Conservation (phyloP, 2,329 filamentous ascomycete genomes). For the Aspergillus felis region DNA sequence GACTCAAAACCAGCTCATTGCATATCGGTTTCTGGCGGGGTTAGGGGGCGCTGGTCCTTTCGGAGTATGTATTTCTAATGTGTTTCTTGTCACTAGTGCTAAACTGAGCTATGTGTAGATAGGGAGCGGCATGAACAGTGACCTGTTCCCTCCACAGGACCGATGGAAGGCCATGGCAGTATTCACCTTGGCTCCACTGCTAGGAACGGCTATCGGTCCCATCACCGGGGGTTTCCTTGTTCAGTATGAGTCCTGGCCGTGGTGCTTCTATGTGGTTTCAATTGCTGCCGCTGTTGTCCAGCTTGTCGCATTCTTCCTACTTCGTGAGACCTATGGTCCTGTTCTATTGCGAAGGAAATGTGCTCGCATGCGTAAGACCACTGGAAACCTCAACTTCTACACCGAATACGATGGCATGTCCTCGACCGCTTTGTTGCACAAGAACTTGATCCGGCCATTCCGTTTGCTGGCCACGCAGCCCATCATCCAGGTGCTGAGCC, state of each 20-base stretch:
- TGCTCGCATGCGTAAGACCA: constrained; percentile 44
- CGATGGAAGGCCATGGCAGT: constrained; percentile 60
- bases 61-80: constrained; percentile 50
- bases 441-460: constrained; percentile 53
- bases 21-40: not conserved
- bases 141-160: constrained; percentile 59
- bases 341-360: constrained; percentile 56
- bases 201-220: constrained; percentile 63
- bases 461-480: constrained; percentile 55
- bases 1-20: not conserved
- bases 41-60: constrained; percentile 8
- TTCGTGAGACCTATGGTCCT: constrained; percentile 63
- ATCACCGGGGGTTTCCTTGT: constrained; percentile 63
- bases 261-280: constrained; percentile 66
- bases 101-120: constrained; percentile 24
- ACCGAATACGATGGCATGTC: constrained; percentile 35
- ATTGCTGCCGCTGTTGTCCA: constrained; percentile 60
- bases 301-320: constrained; percentile 55
- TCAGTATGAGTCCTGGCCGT: constrained; percentile 62
- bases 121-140: constrained; percentile 49
- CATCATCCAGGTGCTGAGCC: constrained; percentile 53
- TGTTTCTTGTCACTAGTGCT: constrained; percentile 11
- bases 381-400: constrained; percentile 30
- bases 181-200: constrained; percentile 59
- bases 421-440: constrained; percentile 26